Conservation (phyloP, 179 eudicot genomes). For the Pouteria campechiana region DNA sequence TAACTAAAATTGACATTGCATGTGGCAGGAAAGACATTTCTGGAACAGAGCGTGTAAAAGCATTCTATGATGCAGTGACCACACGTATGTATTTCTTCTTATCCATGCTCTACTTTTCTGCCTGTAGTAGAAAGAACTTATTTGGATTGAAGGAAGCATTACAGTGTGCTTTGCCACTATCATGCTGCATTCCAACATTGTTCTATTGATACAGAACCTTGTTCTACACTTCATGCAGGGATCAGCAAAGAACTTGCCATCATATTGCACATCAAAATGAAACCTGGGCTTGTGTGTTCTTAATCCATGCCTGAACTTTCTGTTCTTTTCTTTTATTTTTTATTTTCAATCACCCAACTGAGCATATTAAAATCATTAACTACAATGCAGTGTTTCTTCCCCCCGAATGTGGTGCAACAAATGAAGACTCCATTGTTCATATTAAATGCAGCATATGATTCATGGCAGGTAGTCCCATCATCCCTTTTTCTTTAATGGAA, state of each 20-base stretch:
- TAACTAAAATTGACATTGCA: background rate
- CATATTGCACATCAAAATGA: constrained; percentile 9
- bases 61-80: background rate
- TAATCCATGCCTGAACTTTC: background rate
- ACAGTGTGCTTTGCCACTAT: too few species aligned
- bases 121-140: background rate
- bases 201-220: background rate
- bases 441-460: constrained; percentile 7
- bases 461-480: constrained; percentile 3
- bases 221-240: constrained; percentile 9
- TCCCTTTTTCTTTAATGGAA: background rate
- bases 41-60: constrained; percentile 2
- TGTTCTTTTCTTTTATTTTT: background rate
- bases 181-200: background rate
- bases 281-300: constrained; percentile 10
- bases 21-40: constrained; percentile 6
- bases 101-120: background rate
- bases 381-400: constrained; percentile 10
- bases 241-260: constrained; percentile 10
- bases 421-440: constrained; percentile 6
- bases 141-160: too few species aligned
- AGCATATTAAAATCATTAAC: background rate
- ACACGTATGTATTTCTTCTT: background rate
- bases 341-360: background rate
- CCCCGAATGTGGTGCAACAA: constrained; percentile 1